phyloP scores from a whole-genome alignment of 2,329 filamentous ascomycete genomes.

The Colletotrichum sp. region DNA sequence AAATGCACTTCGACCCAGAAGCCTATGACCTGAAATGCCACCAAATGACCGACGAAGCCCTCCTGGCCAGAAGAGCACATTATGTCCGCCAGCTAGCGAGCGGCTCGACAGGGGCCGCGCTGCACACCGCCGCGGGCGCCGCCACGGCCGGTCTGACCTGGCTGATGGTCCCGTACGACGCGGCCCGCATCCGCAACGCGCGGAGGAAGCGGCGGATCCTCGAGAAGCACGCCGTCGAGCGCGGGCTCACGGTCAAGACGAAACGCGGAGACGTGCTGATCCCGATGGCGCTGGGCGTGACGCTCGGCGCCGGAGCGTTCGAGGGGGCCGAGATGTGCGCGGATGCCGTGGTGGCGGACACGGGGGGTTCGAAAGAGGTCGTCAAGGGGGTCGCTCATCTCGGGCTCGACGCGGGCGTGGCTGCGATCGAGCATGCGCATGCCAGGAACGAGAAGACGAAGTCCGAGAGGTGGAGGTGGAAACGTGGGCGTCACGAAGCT shows the following conservation, averaged over 20 bases:
- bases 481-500: neutral
- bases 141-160: constrained; percentile 30
- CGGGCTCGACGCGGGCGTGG: neutral
- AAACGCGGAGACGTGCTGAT: neutral
- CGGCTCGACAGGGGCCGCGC: constrained; percentile 33
- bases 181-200: constrained; percentile 45
- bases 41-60: constrained; percentile 37
- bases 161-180: constrained; percentile 15
- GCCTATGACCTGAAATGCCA: constrained; percentile 43
- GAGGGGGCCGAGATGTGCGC: neutral
- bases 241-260: neutral
- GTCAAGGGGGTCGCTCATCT: neutral
- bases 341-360: neutral
- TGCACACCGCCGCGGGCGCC: constrained; percentile 42
- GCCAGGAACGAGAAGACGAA: neutral
- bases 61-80: constrained; percentile 39
- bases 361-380: neutral
- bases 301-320: neutral
- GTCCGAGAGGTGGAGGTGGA: neutral
- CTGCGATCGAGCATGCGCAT: neutral
- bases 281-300: neutral
- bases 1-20: constrained; percentile 44
- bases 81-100: constrained; percentile 45
- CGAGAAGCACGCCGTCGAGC: constrained; percentile 31
- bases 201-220: constrained; percentile 47